A percentile compares a stretch with the other conserved stretches of the same genome.
Evolutionary conservation across 495 filamentous ascomycete genomes (phyloP).

Genomic region (Neurospora sp.): DNA sequence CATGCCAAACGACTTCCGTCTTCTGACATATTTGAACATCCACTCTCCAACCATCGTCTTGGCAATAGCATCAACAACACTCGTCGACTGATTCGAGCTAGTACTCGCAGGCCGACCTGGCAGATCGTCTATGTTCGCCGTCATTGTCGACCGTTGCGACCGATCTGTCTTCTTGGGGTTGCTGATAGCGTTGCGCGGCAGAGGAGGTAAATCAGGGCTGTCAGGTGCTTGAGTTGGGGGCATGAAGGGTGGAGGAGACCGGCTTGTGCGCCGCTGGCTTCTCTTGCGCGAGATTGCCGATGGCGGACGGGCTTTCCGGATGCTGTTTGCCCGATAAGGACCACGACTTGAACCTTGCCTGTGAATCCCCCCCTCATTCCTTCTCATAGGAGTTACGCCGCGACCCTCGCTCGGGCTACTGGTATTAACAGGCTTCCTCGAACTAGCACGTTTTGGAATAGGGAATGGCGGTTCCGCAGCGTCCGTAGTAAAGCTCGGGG

Average conservation of each 20-base stretch:
- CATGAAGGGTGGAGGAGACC: slow-evolving; percentile 57
- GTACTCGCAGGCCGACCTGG: slow-evolving; percentile 39
- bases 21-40: slow-evolving; percentile 98
- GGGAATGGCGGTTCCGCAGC: slow-evolving; percentile 69
- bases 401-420: slow-evolving; percentile 64
- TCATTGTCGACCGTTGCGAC: slow-evolving; percentile 45
- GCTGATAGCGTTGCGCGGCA: slow-evolving; percentile 65
- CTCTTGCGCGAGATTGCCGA: slow-evolving; percentile 51
- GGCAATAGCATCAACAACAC: slow-evolving; percentile 94
- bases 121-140: slow-evolving; percentile 42
- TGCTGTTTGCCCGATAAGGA: slow-evolving; percentile 40
- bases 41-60: slow-evolving; percentile 98
- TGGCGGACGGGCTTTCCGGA: slow-evolving; percentile 80
- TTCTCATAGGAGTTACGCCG: slow-evolving; percentile 56
- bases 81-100: slow-evolving; percentile 56
- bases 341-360: slow-evolving; percentile 30
- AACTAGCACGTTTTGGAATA: slow-evolving; percentile 81
- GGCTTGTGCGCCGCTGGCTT: slow-evolving; percentile 41
- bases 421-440: slow-evolving; percentile 58
- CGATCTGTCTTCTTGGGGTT: slow-evolving; percentile 41
- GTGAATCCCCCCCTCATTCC: slow-evolving; percentile 28
- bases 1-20: slow-evolving; percentile 85
- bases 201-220: slow-evolving; percentile 61
- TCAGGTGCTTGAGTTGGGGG: slow-evolving; percentile 54
- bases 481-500: slow-evolving; percentile 60